Evolutionary conservation across 2,329 filamentous ascomycete genomes (phyloP), one percentile per base, ranked within the genome.

Genomic region (Akanthomyces dipterigenus): DNA sequence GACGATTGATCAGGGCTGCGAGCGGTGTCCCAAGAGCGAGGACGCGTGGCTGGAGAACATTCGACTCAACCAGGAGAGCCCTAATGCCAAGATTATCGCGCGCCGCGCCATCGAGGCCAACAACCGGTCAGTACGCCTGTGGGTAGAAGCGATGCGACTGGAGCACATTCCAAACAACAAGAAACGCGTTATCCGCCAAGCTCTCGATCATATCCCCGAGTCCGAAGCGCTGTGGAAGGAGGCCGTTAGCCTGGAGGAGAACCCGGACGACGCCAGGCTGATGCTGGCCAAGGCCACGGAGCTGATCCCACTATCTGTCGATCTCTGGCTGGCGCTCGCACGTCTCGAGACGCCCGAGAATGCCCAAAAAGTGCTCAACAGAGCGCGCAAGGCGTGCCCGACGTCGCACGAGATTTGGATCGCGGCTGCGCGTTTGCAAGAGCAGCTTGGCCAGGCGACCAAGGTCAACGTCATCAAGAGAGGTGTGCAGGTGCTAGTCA

Each of bases 191-290:
- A 86, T 97, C 38, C 85, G 93, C 60, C 90, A 96, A 70, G 96
- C 95, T 0, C 81, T 99, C 49, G 91, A 98, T 68, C 88, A 96
- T 69, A 90, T 97, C 45, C 93, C 93, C 0, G 91, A 96, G 70
- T 98, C 93, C 0, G 95, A 98, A 53, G 88, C 90, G 46, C 83
- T 99, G n/a, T 99, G 95, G 95, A 99, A 98, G 72, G 92, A 96
- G 71, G 89, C 93, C 5, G 93, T 99, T 64, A 98, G 98, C 67
- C 78, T 98, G 60, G 95, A 98, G 70, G 93, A 97, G 69, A 89
- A 96, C 67, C 85, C 89, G 0, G 89, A 88, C 34, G 92, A 97
- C 76, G 96, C 96, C 5, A 88, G 88, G 64, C 79, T 99, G 61
- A 81, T 99, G 60, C 84, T 99, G 51, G 93, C 92, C 53, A 97